Percentiles rank a stretch among this genome's conserved stretches.
phyloP scores from a whole-genome alignment of 23 red algal genomes.

The Porphyridium purpureum region DNA sequence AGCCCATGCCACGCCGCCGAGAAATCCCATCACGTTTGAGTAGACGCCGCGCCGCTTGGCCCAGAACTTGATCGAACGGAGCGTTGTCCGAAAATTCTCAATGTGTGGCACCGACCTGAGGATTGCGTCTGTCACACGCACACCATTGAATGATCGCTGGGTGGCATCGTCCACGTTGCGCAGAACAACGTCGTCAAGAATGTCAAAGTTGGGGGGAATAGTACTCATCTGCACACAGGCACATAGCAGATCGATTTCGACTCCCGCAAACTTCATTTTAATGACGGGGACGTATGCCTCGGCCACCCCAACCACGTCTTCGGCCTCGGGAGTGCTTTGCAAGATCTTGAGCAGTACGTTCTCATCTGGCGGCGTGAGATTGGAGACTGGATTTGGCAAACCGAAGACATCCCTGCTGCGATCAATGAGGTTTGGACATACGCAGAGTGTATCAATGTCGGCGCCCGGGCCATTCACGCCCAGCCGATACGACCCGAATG shows the following conservation, averaged over 20 bases:
- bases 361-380: constrained; percentile 25
- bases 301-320: constrained; percentile 70
- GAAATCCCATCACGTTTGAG: constrained; percentile 83
- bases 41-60: constrained; percentile 92
- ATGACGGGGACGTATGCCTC: constrained; percentile 91
- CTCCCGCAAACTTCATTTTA: constrained; percentile 75
- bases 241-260: constrained; percentile 98
- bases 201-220: constrained; percentile 71
- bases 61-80: constrained; percentile 93
- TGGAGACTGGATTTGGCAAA: constrained; percentile 23
- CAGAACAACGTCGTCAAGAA: constrained; percentile 86
- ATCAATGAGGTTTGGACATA: constrained; percentile 67
- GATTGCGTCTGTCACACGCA: constrained; percentile 94
- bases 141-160: constrained; percentile 95
- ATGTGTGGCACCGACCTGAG: constrained; percentile 79
- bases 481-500: constrained; percentile 93
- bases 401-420: constrained; percentile 81
- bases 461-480: constrained; percentile 94
- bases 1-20: constrained; percentile 97
- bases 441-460: constrained; percentile 93
- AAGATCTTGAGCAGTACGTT: constrained; percentile 66
- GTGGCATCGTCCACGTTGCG: constrained; percentile 97
- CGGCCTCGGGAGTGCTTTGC: constrained; percentile 26
- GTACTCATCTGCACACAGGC: constrained; percentile 63
- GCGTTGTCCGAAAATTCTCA: constrained; percentile 77